Percentiles rank a stretch among this genome's conserved stretches.
These are phyloP conservation scores for Ambrosiella beaveri DNA, from an alignment of 2,329 filamentous ascomycete genomes.

Conservation along the genomic window DNA sequence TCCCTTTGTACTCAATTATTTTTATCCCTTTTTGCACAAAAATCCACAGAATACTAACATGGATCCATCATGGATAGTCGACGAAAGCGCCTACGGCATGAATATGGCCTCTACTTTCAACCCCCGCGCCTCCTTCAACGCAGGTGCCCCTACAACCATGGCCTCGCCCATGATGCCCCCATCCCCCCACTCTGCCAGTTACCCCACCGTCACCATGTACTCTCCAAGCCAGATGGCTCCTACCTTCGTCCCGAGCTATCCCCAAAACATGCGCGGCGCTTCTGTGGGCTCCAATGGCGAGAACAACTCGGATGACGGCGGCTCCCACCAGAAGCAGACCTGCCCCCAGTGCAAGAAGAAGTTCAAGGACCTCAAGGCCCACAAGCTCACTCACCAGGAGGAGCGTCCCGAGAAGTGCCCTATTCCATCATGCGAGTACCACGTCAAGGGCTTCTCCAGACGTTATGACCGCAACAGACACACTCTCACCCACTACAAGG, in stretches of 20 bases:
- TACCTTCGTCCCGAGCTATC: background rate
- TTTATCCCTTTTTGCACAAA: too few relatives aligned
- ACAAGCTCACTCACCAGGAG: conserved; percentile 85
- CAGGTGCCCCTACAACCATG: background rate
- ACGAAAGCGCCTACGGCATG: background rate
- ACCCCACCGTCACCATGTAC: background rate
- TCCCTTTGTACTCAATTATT: too few relatives aligned
- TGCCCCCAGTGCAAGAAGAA: conserved; percentile 68
- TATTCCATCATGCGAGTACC: conserved; percentile 80
- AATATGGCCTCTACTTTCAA: background rate
- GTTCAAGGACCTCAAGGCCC: conserved; percentile 84
- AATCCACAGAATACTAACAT: too few relatives aligned
- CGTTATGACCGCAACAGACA: conserved; percentile 97
- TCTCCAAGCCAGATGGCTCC: background rate
- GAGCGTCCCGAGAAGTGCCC: conserved; percentile 90
- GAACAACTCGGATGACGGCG: conserved; percentile 18
- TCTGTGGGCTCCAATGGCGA: conserved; percentile 38
- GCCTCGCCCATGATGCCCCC: conserved; percentile 9
- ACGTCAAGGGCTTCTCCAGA: conserved; percentile 77
- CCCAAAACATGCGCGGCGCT: background rate
- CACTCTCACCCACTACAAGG: conserved; percentile 89
- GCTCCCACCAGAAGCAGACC: conserved; percentile 18
- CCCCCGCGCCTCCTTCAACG: background rate
- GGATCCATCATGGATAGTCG: too few relatives aligned
- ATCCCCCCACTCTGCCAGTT: conserved; percentile 5